phyloP scores from a whole-genome alignment of 768 basidiomycete species.

The Lenzites betulinus region DNA sequence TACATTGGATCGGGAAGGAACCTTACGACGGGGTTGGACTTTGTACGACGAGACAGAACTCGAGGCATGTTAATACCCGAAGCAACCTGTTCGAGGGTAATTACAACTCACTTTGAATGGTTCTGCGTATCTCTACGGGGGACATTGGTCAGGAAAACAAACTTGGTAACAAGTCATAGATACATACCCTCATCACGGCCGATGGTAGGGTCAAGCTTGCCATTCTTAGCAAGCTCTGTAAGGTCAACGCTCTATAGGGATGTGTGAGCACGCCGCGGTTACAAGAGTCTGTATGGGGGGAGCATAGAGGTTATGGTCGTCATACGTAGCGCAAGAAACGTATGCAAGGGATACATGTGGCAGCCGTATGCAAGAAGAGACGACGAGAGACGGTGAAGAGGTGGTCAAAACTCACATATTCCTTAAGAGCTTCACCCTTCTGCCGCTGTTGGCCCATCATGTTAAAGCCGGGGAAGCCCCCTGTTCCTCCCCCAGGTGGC shows the following conservation, averaged over 20 bases:
- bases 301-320: neutral
- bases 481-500: conserved; percentile 44
- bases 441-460: conserved; percentile 60
- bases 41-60: conserved; percentile 88
- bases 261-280: neutral
- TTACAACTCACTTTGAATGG: conserved; percentile 75
- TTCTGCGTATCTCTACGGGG: conserved; percentile 75
- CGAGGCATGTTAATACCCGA: neutral
- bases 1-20: neutral
- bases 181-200: conserved; percentile 78
- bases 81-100: neutral
- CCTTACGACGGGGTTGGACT: conserved; percentile 86
- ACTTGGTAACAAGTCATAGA: neutral
- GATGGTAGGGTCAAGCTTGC: conserved; percentile 90
- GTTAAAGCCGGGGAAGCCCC: conserved; percentile 62
- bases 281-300: neutral
- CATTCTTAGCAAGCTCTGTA: conserved; percentile 79
- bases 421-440: conserved; percentile 86
- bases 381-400: neutral
- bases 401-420: conserved; percentile 59
- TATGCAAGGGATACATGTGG: neutral
- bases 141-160: too few species aligned
- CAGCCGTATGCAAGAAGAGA: neutral
- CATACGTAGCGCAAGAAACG: too few species aligned
- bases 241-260: conserved; percentile 69